Evolutionary conservation across 2,329 filamentous ascomycete species (phyloP).

Genomic region (Claviceps fusiformis): DNA sequence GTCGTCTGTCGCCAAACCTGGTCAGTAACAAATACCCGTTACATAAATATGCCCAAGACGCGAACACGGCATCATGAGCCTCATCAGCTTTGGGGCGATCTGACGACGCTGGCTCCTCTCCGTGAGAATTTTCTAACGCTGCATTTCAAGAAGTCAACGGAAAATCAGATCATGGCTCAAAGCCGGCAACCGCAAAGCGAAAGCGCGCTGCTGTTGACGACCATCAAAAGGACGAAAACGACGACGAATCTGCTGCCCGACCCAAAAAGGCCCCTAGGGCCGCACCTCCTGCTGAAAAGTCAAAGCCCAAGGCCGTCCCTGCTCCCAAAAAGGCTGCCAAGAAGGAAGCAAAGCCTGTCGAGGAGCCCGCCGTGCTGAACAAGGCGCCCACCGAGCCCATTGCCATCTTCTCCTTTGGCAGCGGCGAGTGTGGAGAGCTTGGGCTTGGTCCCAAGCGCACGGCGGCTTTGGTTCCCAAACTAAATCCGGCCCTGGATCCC

Average conservation of each 20-base stretch:
- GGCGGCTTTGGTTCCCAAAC: constrained; percentile 19
- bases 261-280: constrained; percentile 4
- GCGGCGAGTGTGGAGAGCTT: constrained; percentile 69
- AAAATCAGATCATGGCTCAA: not conserved
- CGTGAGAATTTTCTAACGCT: too few species aligned
- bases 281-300: constrained; percentile 1
- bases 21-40: constrained; percentile 1
- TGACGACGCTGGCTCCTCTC: not conserved
- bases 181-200: constrained; percentile 3
- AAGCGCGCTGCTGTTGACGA: constrained; percentile 6
- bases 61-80: not conserved
- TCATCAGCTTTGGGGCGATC: not conserved
- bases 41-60: not conserved
- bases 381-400: constrained; percentile 44
- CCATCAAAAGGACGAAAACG: constrained; percentile 1
- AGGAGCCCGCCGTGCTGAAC: constrained; percentile 14
- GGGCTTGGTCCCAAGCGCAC: constrained; percentile 53
- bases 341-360: constrained; percentile 16
- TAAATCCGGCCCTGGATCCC: constrained; percentile 62
- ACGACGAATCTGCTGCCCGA: not conserved
- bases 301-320: constrained; percentile 1
- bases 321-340: not conserved
- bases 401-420: constrained; percentile 69
- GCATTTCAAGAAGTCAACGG: constrained; percentile 1
- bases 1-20: constrained; percentile 3